These are phyloP conservation scores for Heterobasidion occidentale DNA, from an alignment of 1,284 basidiomycete genomes.

Conservation along the genomic window DNA sequence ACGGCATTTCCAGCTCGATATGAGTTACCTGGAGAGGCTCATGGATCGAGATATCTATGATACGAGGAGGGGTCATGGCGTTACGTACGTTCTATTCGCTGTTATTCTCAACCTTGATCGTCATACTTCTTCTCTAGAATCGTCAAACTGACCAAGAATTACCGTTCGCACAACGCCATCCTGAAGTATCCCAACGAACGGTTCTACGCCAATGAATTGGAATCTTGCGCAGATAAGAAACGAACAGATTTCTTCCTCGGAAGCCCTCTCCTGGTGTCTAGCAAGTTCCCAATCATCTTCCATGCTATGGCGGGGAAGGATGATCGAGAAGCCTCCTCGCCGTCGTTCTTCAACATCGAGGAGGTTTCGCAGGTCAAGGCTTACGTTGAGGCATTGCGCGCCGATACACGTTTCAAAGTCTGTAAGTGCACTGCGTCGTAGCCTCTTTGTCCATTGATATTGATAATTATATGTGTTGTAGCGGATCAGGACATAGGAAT, in stretches of 20 bases:
- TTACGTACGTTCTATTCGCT: slow-evolving; percentile 26
- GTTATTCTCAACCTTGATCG: no score
- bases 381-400: slow-evolving; percentile 31
- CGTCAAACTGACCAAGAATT: slow-evolving; percentile 53
- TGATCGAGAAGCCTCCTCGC: slow-evolving; percentile 49
- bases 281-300: slow-evolving; percentile 50
- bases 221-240: slow-evolving; percentile 31
- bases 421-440: slow-evolving; percentile 22
- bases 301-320: slow-evolving; percentile 52
- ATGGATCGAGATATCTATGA: slow-evolving; percentile 41
- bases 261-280: slow-evolving; percentile 27
- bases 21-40: slow-evolving; percentile 42
- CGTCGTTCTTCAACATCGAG: slow-evolving; percentile 59
- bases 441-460: slow-evolving; percentile 3
- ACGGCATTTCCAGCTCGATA: slow-evolving; percentile 32
- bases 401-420: slow-evolving; percentile 24
- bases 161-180: slow-evolving; percentile 48
- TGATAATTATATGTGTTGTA: slow-evolving; percentile 1
- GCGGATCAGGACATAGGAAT: slow-evolving; percentile 46
- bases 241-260: slow-evolving; percentile 16
- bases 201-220: slow-evolving; percentile 49
- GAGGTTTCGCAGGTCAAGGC: slow-evolving; percentile 46
- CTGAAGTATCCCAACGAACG: slow-evolving; percentile 45
- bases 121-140: slow-evolving; percentile 27
- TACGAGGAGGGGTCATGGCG: slow-evolving; percentile 18